phyloP scores from a whole-genome alignment of 768 basidiomycete genomes.

The Lactarius akahatsu region DNA sequence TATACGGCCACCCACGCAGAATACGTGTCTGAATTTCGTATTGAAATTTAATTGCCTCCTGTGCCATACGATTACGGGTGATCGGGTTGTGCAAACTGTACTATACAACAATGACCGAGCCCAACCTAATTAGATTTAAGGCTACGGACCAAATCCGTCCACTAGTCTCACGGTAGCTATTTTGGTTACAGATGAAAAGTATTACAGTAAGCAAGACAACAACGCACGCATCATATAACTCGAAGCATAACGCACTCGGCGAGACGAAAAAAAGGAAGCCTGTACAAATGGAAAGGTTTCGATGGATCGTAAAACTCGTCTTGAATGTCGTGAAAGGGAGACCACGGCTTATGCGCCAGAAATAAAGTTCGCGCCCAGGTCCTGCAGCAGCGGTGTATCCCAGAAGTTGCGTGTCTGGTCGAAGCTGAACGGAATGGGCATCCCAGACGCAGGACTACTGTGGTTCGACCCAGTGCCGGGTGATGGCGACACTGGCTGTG shows the following conservation, averaged over 20 bases:
- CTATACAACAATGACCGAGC: not conserved
- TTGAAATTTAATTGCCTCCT: not conserved
- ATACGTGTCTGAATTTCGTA: not conserved
- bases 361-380: constrained; percentile 12
- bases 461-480: constrained; percentile 24
- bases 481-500: constrained; percentile 24
- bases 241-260: not conserved
- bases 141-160: not conserved
- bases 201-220: constrained; percentile 9
- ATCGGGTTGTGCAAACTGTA: too few species aligned
- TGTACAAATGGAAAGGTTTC: not conserved
- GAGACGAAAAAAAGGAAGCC: not conserved
- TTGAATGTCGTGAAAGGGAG: not conserved
- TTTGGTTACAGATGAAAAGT: not conserved
- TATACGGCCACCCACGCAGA: not conserved
- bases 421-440: constrained; percentile 30
- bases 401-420: constrained; percentile 28
- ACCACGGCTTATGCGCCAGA: constrained; percentile 2
- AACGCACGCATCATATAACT: not conserved
- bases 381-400: constrained; percentile 21
- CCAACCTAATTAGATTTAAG: not conserved
- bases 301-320: not conserved
- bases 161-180: not conserved
- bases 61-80: not conserved
- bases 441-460: constrained; percentile 26